Evolutionary conservation across 2,329 filamentous ascomycete species (phyloP).

Genomic region (Fusarium equiseti): DNA sequence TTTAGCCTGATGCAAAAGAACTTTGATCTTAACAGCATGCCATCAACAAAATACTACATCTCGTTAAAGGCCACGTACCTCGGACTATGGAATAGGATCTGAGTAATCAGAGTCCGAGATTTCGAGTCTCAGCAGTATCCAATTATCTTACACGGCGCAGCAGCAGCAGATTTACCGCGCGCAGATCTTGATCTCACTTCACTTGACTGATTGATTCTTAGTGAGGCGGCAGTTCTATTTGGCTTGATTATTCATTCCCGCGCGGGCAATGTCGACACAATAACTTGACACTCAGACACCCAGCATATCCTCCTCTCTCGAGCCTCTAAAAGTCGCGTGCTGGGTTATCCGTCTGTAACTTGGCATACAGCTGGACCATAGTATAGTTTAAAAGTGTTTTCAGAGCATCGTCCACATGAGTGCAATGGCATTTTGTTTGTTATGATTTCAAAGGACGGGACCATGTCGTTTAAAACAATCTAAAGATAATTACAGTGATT

Average conservation of each 20-base stretch:
- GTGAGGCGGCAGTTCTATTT: not conserved
- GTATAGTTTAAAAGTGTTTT: not conserved
- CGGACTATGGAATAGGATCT: not conserved
- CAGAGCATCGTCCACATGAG: not conserved
- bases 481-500: too few species aligned
- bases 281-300: not conserved
- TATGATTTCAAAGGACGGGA: too few species aligned
- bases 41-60: rapidly evolving
- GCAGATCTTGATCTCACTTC: not conserved
- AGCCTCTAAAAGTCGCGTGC: not conserved
- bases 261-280: not conserved
- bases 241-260: not conserved
- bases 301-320: too few species aligned
- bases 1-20: not conserved
- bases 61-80: not conserved
- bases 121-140: not conserved
- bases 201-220: not conserved
- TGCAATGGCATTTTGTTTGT: too few species aligned
- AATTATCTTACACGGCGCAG: conserved; percentile 7
- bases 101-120: not conserved
- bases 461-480: too few species aligned
- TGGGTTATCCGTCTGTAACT: not conserved
- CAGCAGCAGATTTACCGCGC: conserved; percentile 5
- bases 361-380: not conserved
- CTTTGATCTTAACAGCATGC: not conserved